Conservation (phyloP, 805 yeast species). For the Nakazawaea peltata region DNA sequence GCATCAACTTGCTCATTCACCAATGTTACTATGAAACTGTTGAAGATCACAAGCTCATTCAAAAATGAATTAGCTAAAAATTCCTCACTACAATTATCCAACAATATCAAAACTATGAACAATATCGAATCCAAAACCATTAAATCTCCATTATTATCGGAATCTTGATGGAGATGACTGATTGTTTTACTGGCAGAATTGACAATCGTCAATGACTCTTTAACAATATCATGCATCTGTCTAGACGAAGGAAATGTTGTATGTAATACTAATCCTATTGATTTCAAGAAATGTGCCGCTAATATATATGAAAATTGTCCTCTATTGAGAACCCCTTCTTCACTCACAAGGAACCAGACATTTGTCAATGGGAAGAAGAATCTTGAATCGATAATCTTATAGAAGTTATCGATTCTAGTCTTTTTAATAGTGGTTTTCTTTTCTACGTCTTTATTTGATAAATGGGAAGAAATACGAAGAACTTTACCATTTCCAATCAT, state of each 20-base stretch:
- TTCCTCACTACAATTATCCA: conserved; percentile 11
- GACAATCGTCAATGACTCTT: conserved; percentile 36
- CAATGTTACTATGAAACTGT: conserved; percentile 4
- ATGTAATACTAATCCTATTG: conserved; percentile 48
- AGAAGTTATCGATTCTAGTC: conserved; percentile 25
- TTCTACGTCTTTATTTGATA: conserved; percentile 15
- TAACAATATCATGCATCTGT: conserved; percentile 47
- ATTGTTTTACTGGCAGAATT: conserved; percentile 1
- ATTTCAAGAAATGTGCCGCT: conserved; percentile 49
- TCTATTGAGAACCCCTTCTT: conserved; percentile 33
- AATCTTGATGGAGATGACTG: too few species aligned
- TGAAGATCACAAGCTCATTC: conserved; percentile 8
- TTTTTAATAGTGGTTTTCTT: conserved; percentile 11
- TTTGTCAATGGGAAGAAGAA: conserved; percentile 49
- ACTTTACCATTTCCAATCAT: conserved; percentile 30
- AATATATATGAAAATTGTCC: conserved; percentile 50
- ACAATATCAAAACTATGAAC: conserved; percentile 9
- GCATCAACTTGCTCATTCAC: conserved; percentile 4
- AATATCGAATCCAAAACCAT: conserved; percentile 10
- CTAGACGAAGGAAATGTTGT: conserved; percentile 48
- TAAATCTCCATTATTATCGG: conserved; percentile 8
- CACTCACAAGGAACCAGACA: conserved; percentile 33
- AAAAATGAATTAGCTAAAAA: conserved; percentile 8
- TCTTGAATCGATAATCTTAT: conserved; percentile 31
- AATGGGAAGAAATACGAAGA: conserved; percentile 31